Evolutionary conservation across 306 rosid species (phyloP), one percentile per base, ranked within the genome.

Genomic region (Gynostemma pentaphyllum): DNA sequence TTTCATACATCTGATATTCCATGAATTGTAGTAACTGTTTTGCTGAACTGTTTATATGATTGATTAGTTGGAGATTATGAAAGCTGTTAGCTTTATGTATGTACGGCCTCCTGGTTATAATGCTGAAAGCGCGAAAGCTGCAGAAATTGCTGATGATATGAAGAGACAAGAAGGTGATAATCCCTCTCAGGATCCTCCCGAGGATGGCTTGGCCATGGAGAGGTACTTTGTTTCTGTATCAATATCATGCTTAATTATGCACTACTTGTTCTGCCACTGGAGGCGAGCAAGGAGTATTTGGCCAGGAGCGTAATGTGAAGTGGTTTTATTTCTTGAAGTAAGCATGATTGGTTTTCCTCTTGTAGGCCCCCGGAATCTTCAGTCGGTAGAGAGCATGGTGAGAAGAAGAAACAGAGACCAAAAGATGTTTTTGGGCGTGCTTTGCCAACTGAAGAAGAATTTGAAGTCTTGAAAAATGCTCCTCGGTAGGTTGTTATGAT

Each of bases 81-180:
- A 85, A 76, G 96, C 96, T 68, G 96, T 92, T 66, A 88, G 96
- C 81, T 92, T 92, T 70, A 92, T 92, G 98, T 92, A 92, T 79
- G 98, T 88, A 69, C 96, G 95, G 15, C 98, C 96, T 11, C 98
- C 96, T 0, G 96, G 98, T 50, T 92, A 88, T 82, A 81, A 88
- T 41, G 79, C 98, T 22, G 96, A 91, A 37, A 88, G 95, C 68
- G 98, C 98, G 39, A 87, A 85, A 75, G 98, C 96, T 66, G 95
- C 96, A 0, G 98, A 88, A 78, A 47, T 85, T 67, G 83, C 85
- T 14, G 95, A 82, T 52, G 91, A 85, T 71, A 72, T 29, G 71
- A 79, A 42, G 53, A 73, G 3, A 36, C 82, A 83, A 34, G 85
- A 82, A 19, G 71, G 54, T n/a, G 70, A 37, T 53, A 70, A 68